Percentiles rank a stretch among this genome's conserved stretches.
Evolutionary conservation across 331 rosid genomes (phyloP).

Genomic region (Dryas integrifolia): DNA sequence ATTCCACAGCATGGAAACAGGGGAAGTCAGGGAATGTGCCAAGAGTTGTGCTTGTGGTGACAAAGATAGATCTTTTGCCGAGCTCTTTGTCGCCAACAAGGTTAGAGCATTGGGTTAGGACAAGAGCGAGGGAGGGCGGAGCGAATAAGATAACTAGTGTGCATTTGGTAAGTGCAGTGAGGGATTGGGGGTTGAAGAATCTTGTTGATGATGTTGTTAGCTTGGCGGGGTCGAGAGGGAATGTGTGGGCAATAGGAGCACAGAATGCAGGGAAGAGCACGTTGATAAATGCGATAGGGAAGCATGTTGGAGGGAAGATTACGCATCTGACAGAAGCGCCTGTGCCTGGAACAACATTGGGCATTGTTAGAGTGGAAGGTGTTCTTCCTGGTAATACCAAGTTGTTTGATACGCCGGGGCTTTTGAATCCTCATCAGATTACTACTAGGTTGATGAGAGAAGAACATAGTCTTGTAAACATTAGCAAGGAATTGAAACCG

Average conservation of each 20-base stretch:
- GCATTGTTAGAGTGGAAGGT: constrained; percentile 92
- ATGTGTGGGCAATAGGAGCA: constrained; percentile 92
- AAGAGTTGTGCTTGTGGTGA: constrained; percentile 76
- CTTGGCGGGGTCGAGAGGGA: constrained; percentile 83
- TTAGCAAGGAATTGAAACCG: constrained; percentile 92
- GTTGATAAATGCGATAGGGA: constrained; percentile 70
- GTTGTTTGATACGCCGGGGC: constrained; percentile 93
- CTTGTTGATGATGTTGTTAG: constrained; percentile 61
- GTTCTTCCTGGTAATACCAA: constrained; percentile 75
- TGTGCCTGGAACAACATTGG: constrained; percentile 90
- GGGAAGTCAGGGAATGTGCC: constrained; percentile 91
- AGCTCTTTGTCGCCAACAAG: constrained; percentile 65
- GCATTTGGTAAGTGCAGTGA: constrained; percentile 81
- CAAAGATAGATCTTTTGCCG: constrained; percentile 78
- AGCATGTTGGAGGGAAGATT: constrained; percentile 57
- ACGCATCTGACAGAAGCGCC: constrained; percentile 87
- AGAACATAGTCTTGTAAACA: constrained; percentile 80
- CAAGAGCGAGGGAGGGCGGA: constrained; percentile 86
- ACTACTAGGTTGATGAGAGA: constrained; percentile 78
- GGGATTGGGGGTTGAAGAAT: constrained; percentile 85
- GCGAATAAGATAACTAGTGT: constrained; percentile 72
- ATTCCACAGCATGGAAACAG: constrained; percentile 67
- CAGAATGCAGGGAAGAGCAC: constrained; percentile 98
- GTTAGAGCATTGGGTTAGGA: constrained; percentile 88
- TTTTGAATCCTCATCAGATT: constrained; percentile 79